Conservation (phyloP, 352 stramenopile species). For the Globisporangium nodosum region DNA sequence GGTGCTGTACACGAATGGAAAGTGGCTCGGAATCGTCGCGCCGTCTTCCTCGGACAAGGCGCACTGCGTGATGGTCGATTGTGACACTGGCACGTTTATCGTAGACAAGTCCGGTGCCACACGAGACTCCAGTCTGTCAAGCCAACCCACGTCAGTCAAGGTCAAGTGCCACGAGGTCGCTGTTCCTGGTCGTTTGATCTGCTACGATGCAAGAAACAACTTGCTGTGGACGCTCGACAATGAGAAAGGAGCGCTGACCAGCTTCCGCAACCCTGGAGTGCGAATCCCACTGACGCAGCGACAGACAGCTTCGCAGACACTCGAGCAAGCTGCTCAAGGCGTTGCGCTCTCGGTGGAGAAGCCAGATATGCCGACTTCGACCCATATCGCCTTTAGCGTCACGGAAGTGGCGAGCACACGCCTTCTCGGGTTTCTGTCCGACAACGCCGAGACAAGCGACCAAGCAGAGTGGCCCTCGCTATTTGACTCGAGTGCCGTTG, state of each 20-base stretch:
- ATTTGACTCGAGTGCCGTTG: background rate
- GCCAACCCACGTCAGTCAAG: background rate
- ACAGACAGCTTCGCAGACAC: conserved; percentile 1
- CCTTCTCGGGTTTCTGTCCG: conserved; percentile 34
- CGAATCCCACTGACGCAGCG: conserved; percentile 34
- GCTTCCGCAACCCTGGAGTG: conserved; percentile 40
- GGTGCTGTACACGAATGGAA: conserved; percentile 37
- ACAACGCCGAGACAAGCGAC: conserved; percentile 28
- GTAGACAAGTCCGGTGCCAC: background rate
- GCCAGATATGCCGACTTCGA: background rate
- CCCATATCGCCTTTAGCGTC: background rate
- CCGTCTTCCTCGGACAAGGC: conserved; percentile 14
- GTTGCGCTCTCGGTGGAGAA: background rate
- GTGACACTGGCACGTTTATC: conserved; percentile 21
- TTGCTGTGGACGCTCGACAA: conserved; percentile 35
- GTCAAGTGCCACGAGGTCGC: conserved; percentile 23
- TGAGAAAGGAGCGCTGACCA: conserved; percentile 21
- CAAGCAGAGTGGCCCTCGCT: conserved; percentile 9
- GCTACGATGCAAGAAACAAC: conserved; percentile 51
- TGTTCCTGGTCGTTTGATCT: conserved; percentile 21
- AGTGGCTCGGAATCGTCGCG: conserved; percentile 24
- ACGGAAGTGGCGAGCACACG: conserved; percentile 16
- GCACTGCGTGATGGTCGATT: conserved; percentile 48
- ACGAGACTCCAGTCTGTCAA: background rate
- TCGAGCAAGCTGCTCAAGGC: background rate